Evolutionary conservation across 495 filamentous ascomycete genomes (phyloP).

Genomic region (Xylaria sp.): DNA sequence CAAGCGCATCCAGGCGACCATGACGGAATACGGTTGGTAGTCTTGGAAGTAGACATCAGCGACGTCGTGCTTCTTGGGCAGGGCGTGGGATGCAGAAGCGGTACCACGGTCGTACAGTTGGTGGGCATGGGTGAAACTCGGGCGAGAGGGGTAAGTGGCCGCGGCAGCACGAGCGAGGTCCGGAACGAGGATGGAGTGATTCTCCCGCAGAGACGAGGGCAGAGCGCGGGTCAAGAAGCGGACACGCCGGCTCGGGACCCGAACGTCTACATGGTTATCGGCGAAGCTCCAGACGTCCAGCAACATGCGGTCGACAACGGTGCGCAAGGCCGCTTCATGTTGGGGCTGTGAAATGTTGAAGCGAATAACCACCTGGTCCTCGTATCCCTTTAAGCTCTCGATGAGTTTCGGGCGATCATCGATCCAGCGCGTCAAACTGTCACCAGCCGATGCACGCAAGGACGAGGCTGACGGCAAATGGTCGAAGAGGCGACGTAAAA

Average conservation of each 20-base stretch:
- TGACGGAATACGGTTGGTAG: slow-evolving; percentile 82
- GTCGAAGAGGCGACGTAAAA: slow-evolving; percentile 36
- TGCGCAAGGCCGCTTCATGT: slow-evolving; percentile 75
- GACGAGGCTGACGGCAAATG: slow-evolving; percentile 28
- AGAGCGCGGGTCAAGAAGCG: slow-evolving; percentile 83
- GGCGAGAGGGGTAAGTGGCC: slow-evolving; percentile 71
- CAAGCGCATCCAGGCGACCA: slow-evolving; percentile 83
- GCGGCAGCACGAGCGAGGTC: slow-evolving; percentile 80
- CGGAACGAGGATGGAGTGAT: slow-evolving; percentile 78
- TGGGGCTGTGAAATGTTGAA: slow-evolving; percentile 77
- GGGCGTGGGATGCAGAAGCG: slow-evolving; percentile 27
- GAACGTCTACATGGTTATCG: slow-evolving; percentile 84
- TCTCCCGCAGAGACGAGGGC: slow-evolving; percentile 73
- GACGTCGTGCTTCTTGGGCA: slow-evolving; percentile 39
- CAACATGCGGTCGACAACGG: slow-evolving; percentile 76
- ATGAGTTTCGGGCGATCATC: slow-evolving; percentile 44
- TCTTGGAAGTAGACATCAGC: slow-evolving; percentile 85
- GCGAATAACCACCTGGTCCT: slow-evolving; percentile 82
- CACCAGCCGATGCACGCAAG: slow-evolving; percentile 31
- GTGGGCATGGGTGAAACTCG: slow-evolving; percentile 19
- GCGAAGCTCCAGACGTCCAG: slow-evolving; percentile 92
- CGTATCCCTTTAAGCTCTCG: slow-evolving; percentile 60
- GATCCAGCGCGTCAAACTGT: slow-evolving; percentile 34
- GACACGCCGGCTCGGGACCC: slow-evolving; percentile 78
- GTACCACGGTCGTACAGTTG: slow-evolving; percentile 36